These are phyloP conservation scores for Theileria parva DNA, from an alignment of 169 alveolate species.

Conservation along the genomic window DNA sequence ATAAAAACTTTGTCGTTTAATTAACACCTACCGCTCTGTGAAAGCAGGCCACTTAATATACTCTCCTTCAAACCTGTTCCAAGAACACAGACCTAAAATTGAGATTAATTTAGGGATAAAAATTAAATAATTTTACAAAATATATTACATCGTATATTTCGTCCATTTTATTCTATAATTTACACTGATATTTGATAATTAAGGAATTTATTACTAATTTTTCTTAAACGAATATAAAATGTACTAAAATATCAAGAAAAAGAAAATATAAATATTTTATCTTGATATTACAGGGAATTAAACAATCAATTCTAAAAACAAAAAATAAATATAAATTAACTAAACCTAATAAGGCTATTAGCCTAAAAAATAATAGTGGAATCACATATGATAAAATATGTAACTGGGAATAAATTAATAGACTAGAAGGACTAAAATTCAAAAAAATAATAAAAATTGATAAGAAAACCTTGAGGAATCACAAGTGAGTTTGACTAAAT, in stretches of 20 bases:
- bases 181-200: neutral
- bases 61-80: slow-evolving; percentile 99
- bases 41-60: slow-evolving; percentile 93
- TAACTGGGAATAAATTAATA: neutral
- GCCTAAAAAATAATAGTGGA: neutral
- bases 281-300: neutral
- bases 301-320: neutral
- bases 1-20: neutral
- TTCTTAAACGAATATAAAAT: neutral
- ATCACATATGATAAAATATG: neutral
- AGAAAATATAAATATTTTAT: neutral
- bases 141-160: slow-evolving; percentile 52
- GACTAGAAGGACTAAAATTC: neutral
- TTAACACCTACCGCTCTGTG: slow-evolving; percentile 73
- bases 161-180: slow-evolving; percentile 36
- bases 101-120: neutral
- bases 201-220: neutral
- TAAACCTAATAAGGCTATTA: neutral
- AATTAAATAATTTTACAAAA: neutral
- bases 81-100: slow-evolving; percentile 86
- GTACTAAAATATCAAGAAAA: neutral
- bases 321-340: too few relatives aligned
- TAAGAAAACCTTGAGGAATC: neutral
- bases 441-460: too few relatives aligned
- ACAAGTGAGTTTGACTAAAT: neutral